Base-by-base conservation (phyloP, 208 protist species). In the Trypanosoma brucei region DNA sequence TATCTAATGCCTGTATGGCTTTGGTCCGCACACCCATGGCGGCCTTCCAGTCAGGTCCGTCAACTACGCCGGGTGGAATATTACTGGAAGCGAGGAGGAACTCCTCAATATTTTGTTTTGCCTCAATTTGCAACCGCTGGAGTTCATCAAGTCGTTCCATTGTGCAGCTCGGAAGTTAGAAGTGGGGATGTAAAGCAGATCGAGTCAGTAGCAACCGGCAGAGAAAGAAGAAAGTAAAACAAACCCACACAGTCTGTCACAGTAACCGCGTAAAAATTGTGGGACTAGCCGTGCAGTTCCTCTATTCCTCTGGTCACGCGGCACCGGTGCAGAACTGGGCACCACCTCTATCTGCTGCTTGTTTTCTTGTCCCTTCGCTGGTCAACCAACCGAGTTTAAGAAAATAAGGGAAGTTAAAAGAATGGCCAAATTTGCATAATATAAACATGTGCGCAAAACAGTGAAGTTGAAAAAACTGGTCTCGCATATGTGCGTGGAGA, bases 71-170 rank as follows among this genome's bases (percentile, higher is more conserved):
- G 8, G 11, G 42, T 46, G 42, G 6, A 1, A 48, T 3, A 37
- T 46, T 8, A 6, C 33, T 51, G 11, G 22, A 4, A 34, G 30
- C 30, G 38, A 6, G 6, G 50, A 57, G 31, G 11, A 40, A 69
- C 2, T 3, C 14, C 30, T 39, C 54, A 22, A 48, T 57, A 9
- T 57, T 62, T 49, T 58, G 22, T 31, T 58, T 62, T 34, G 55
- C 64, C 30, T 2, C 37, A 5, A 49, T 44, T 33, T 69, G 64
- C 11, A 69, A 36, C 22, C 62, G 30, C 37, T 69, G 11, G n/a
- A 54, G 50, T 31, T 54, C 50, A 54, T 54, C 31, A 34, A 54
- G 6, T 6, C 6, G 7, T 34, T n/a, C 6, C 50, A 54, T 54
- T 54, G 50, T n/a, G 42, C 11, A 22, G 22, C 22, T 22, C 22